phyloP scores from a whole-genome alignment of 352 stramenopile genomes.

The Phytophthora litchii region DNA sequence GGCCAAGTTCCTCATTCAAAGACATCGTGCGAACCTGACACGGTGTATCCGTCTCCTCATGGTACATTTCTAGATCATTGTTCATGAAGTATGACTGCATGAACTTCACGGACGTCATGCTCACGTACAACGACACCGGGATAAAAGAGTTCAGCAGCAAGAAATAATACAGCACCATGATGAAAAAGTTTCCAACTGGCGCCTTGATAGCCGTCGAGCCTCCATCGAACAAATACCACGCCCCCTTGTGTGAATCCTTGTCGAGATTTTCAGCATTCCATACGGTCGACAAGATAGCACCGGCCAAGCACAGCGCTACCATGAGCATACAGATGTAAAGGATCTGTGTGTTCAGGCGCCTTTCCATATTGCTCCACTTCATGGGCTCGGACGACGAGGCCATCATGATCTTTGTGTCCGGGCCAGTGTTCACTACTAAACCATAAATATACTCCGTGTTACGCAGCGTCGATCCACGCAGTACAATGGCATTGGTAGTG shows the following conservation, averaged over 20 bases:
- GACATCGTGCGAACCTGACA: slow-evolving; percentile 92
- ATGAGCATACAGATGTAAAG: slow-evolving; percentile 86
- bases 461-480: slow-evolving; percentile 88
- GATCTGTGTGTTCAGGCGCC: slow-evolving; percentile 80
- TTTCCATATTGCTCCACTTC: slow-evolving; percentile 92
- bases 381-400: slow-evolving; percentile 75
- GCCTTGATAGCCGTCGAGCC: slow-evolving; percentile 51
- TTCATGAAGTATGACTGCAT: slow-evolving; percentile 93
- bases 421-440: slow-evolving; percentile 91
- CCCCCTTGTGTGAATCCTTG: slow-evolving; percentile 28
- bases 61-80: slow-evolving; percentile 93
- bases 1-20: slow-evolving; percentile 93
- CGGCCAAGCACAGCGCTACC: slow-evolving; percentile 75
- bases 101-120: slow-evolving; percentile 94
- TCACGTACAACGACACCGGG: slow-evolving; percentile 95
- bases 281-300: slow-evolving; percentile 60
- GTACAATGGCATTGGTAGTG: slow-evolving; percentile 78
- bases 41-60: slow-evolving; percentile 93
- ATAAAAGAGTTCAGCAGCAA: slow-evolving; percentile 95
- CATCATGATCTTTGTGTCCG: slow-evolving; percentile 92
- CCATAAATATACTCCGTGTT: slow-evolving; percentile 94
- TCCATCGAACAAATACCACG: slow-evolving; percentile 80
- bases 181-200: slow-evolving; percentile 81
- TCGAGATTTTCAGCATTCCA: slow-evolving; percentile 77
- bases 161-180: slow-evolving; percentile 94